Conservation (phyloP, 306 rosid species). For the Cercis canadensis region DNA sequence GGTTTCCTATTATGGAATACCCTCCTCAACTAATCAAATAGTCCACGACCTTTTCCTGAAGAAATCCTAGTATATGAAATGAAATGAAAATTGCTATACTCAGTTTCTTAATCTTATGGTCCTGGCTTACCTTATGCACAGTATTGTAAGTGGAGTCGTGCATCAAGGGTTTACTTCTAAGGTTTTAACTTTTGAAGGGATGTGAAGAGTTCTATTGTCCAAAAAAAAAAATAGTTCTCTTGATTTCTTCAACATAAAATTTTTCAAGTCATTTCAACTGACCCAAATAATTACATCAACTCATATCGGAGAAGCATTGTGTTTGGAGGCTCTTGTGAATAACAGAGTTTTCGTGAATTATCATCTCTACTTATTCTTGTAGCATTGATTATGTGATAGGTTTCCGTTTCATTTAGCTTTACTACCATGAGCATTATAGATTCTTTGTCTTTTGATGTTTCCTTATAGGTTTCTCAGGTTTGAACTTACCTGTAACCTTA, state of each 20-base stretch:
- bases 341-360: not conserved
- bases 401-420: not conserved
- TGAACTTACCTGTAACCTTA: conserved; percentile 28
- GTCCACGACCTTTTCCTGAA: not conserved
- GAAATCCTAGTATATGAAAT: not conserved
- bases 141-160: not conserved
- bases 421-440: not conserved
- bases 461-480: conserved; percentile 27
- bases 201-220: conserved; percentile 1
- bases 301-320: not conserved
- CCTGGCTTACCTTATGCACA: not conserved
- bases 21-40: not conserved
- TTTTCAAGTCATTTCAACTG: not conserved
- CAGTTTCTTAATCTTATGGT: not conserved
- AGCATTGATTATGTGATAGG: not conserved
- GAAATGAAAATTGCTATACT: not conserved
- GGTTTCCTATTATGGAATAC: not conserved
- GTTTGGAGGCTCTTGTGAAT: not conserved
- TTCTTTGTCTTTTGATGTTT: conserved; percentile 21
- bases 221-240: not conserved
- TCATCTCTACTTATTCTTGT: not conserved
- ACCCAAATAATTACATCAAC: not conserved
- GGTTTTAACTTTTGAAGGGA: not conserved
- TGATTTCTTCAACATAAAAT: not conserved
- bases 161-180: not conserved